Percentiles rank a stretch among this genome's conserved stretches.
phyloP scores from a whole-genome alignment of 441 rosid genomes.

The Euphorbia celastroides region DNA sequence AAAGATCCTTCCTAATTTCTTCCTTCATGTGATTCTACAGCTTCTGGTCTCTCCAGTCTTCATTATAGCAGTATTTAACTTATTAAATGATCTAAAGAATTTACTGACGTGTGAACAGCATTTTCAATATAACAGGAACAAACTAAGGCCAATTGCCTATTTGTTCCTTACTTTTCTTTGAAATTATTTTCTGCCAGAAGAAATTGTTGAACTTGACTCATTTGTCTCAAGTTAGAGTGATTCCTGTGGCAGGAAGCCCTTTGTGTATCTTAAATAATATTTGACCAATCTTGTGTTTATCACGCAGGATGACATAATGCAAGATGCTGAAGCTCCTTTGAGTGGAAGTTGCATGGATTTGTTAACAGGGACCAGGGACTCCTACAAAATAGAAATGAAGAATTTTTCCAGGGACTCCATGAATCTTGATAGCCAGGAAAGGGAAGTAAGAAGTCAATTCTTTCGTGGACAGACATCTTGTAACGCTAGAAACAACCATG shows the following conservation, averaged over 20 bases:
- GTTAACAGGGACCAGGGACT: slow-evolving; percentile 28
- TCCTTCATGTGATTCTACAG: neutral
- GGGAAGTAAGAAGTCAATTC: slow-evolving; percentile 33
- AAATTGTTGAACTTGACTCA: neutral
- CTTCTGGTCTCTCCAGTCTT: neutral
- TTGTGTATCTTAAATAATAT: slow-evolving; percentile 12
- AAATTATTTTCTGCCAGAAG: neutral
- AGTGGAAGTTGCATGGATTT: slow-evolving; percentile 29
- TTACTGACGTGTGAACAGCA: neutral
- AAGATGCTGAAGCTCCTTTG: slow-evolving; percentile 34
- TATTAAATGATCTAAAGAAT: neutral
- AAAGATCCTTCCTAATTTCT: slow-evolving; percentile 1
- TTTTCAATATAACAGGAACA: neutral
- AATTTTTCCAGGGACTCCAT: slow-evolving; percentile 26
- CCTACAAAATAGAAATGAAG: slow-evolving; percentile 24
- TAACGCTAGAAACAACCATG: slow-evolving; percentile 18
- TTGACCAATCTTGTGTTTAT: slow-evolving; percentile 16
- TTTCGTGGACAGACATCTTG: slow-evolving; percentile 20
- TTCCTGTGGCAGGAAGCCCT: neutral
- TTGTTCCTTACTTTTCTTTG: neutral
- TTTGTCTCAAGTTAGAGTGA: neutral
- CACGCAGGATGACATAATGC: slow-evolving; percentile 46
- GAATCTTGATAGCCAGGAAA: slow-evolving; percentile 26
- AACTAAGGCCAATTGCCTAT: neutral
- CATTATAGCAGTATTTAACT: neutral